These are phyloP conservation scores for Geotrichum klebahnii DNA, from an alignment of 1,139 yeast genomes.

Conservation along the genomic window DNA sequence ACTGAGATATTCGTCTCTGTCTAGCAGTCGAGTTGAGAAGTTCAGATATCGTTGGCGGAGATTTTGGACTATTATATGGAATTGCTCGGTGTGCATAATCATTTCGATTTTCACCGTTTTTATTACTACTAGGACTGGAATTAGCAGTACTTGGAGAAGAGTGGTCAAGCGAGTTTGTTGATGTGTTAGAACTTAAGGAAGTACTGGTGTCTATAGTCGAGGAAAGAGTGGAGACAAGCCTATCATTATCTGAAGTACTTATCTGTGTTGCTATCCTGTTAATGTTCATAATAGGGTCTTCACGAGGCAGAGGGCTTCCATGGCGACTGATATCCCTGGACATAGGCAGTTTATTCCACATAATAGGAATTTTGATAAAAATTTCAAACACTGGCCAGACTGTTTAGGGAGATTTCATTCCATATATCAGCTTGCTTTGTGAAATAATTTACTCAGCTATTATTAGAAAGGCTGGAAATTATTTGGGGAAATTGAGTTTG, in stretches of 20 bases:
- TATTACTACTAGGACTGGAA: too few species aligned
- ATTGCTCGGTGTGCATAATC: not conserved
- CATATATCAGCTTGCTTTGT: too few species aligned
- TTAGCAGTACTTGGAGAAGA: not conserved
- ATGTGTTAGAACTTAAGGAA: not conserved
- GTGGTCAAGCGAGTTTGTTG: not conserved
- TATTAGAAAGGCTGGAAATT: too few species aligned
- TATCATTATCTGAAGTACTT: not conserved
- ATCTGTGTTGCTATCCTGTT: not conserved
- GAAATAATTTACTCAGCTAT: too few species aligned
- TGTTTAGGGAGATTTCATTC: too few species aligned
- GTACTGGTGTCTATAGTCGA: too few species aligned
- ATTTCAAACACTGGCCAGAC: too few species aligned
- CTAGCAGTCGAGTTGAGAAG: not conserved
- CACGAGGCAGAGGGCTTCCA: not conserved
- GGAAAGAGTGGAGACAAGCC: too few species aligned
- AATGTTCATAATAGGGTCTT: not conserved
- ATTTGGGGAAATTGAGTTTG: too few species aligned
- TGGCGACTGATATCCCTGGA: not conserved
- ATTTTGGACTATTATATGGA: not conserved
- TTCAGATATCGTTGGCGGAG: not conserved
- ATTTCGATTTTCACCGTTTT: not conserved
- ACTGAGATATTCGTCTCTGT: conserved; percentile 15
- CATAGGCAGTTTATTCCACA: not conserved
- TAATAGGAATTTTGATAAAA: too few species aligned